Evolutionary conservation across 2,329 filamentous ascomycete genomes (phyloP), one percentile per base, ranked within the genome.

Genomic region (Geosmithia flava): DNA sequence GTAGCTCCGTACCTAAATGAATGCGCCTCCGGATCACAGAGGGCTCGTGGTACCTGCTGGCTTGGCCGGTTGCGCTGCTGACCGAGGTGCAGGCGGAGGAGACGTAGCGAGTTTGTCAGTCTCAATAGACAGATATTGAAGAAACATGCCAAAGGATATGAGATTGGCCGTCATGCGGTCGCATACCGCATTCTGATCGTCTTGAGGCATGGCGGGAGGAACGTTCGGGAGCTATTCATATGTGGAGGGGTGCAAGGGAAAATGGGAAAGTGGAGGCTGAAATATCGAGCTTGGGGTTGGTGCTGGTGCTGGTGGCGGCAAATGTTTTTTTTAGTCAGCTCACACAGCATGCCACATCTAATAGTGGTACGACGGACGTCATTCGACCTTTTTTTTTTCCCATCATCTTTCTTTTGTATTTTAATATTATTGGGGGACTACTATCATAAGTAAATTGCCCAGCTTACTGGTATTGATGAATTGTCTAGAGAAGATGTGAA

Each of bases 131-230:
- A 67, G 48, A 37, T 60, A 48, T 33, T 67, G 64, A 4, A 67
- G 56, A 19, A 65, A 50, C 27, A 66, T 60, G 33, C 60, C 65
- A 49, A 67, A 59, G 4, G 63, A 63, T 20, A 67, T 57, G 46
- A 67, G 55, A 23, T 64, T 51, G 23, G 61, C 62, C 49, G 64
- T 65, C 45, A 58, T 54, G 19, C 49, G 47, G 19, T 62, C 53
- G 51, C 64, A 67, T 16, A 7, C 20, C 10, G 13, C 41, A 13
- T 11, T 16, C 45, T 59, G 53, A 17, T 44, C 47, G 13, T 50
- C 51, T 16, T 27, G 37, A 47, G 53, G 54, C 17, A 42, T 23
- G 41, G 3, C 19, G 41, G n/a, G n/a, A 42, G 33, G 10, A 3
- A 37, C 33, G 33, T 37, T 27, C 33, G 6, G 33, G 15, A 37